A percentile compares a stretch with the other conserved stretches of the same genome.
These are phyloP conservation scores for Peniophora sp. DNA, from an alignment of 1,284 basidiomycete species.

Conservation along the genomic window DNA sequence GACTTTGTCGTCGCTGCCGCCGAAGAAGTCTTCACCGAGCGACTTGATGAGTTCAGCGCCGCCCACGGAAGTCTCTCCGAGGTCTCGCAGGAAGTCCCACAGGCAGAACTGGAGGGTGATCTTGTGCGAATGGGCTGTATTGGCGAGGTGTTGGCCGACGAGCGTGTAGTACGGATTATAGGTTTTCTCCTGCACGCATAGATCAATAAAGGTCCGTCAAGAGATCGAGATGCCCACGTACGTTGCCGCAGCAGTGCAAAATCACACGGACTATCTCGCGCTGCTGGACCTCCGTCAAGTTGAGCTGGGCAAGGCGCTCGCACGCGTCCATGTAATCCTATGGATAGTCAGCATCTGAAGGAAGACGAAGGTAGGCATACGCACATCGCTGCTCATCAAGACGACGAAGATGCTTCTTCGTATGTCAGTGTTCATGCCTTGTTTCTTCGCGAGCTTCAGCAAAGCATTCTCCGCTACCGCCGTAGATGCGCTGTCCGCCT, in stretches of 20 bases:
- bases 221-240: slow-evolving; percentile 28
- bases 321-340: slow-evolving; percentile 94
- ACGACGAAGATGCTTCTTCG: slow-evolving; percentile 87
- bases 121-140: slow-evolving; percentile 72
- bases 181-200: slow-evolving; percentile 61
- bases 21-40: slow-evolving; percentile 42
- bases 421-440: slow-evolving; percentile 99
- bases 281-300: slow-evolving; percentile 85
- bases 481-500: slow-evolving; percentile 14
- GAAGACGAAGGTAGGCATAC: slow-evolving; percentile 16
- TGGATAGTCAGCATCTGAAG: slow-evolving; percentile 1
- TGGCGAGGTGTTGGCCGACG: slow-evolving; percentile 70
- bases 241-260: slow-evolving; percentile 90
- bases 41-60: slow-evolving; percentile 73
- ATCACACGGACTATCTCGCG: slow-evolving; percentile 91
- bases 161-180: slow-evolving; percentile 98
- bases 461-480: slow-evolving; percentile 44
- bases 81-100: slow-evolving; percentile 94
- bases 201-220: not conserved
- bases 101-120: slow-evolving; percentile 94
- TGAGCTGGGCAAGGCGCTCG: slow-evolving; percentile 76
- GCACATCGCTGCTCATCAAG: slow-evolving; percentile 88
- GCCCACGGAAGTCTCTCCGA: slow-evolving; percentile 81
- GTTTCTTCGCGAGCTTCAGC: slow-evolving; percentile 76
- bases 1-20: slow-evolving; percentile 40